phyloP scores from a whole-genome alignment of 225 moss, liverwort and hornwort genomes.

The Takakia lepidozioides region DNA sequence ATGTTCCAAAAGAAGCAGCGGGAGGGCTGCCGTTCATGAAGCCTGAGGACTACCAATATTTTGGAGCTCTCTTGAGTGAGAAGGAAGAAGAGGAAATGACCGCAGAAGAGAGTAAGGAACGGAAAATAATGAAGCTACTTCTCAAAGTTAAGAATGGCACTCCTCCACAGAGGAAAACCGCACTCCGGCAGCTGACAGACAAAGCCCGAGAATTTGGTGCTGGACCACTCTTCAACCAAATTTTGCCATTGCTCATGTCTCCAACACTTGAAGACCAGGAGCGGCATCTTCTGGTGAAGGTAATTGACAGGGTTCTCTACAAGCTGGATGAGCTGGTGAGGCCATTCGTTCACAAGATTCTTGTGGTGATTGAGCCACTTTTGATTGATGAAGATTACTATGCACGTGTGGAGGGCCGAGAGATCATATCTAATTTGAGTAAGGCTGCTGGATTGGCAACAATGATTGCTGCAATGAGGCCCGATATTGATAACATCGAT shows the following conservation, averaged over 20 bases:
- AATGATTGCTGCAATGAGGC: slow-evolving; percentile 99
- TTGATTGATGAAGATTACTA: slow-evolving; percentile 98
- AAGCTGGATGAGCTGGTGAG: slow-evolving; percentile 96
- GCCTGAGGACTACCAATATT: slow-evolving; percentile 98
- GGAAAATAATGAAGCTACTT: slow-evolving; percentile 97
- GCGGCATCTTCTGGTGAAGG: slow-evolving; percentile 95
- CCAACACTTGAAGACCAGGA: slow-evolving; percentile 99
- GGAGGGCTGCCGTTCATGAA: slow-evolving; percentile 96
- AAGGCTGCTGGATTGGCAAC: slow-evolving; percentile 99
- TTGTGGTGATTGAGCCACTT: slow-evolving; percentile 96
- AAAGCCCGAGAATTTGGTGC: slow-evolving; percentile 98
- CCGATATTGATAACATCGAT: slow-evolving; percentile 97
- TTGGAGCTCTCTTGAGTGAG: slow-evolving; percentile 89
- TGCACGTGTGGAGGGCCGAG: slow-evolving; percentile 95
- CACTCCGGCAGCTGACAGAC: slow-evolving; percentile 89
- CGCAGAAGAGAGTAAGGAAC: slow-evolving; percentile 95
- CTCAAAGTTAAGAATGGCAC: slow-evolving; percentile 99
- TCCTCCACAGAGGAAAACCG: slow-evolving; percentile 92
- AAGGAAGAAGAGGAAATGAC: slow-evolving; percentile 98
- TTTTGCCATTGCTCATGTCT: slow-evolving; percentile 96
- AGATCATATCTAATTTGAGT: slow-evolving; percentile 95
- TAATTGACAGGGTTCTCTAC: slow-evolving; percentile 95
- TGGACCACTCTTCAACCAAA: slow-evolving; percentile 90
- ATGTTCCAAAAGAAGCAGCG: slow-evolving; percentile 96
- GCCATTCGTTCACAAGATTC: slow-evolving; percentile 96